phyloP scores from a whole-genome alignment of 345 rosid species.

The Diplotaxis tenuifolia region DNA sequence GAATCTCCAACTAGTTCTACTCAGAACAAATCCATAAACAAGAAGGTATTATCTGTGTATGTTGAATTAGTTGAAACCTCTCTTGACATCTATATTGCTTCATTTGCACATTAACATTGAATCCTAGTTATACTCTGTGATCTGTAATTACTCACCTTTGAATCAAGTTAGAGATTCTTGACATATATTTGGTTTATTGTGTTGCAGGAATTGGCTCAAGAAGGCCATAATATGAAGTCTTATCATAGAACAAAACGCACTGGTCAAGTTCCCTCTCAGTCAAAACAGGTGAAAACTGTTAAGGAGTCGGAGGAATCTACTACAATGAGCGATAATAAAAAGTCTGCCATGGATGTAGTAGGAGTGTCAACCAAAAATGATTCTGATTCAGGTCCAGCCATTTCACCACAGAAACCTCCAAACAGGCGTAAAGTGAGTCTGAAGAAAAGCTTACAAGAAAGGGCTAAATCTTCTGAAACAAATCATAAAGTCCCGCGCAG shows the following conservation, averaged over 20 bases:
- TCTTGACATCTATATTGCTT: slow-evolving; percentile 12
- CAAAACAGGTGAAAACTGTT: slow-evolving; percentile 48
- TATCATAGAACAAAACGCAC: slow-evolving; percentile 42
- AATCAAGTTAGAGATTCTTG: neutral
- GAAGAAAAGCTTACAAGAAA: slow-evolving; percentile 47
- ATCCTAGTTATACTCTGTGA: slow-evolving; percentile 17
- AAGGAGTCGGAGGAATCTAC: slow-evolving; percentile 42
- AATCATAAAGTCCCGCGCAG: slow-evolving; percentile 41
- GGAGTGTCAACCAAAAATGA: slow-evolving; percentile 41
- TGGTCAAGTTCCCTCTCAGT: slow-evolving; percentile 44
- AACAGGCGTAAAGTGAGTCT: slow-evolving; percentile 66
- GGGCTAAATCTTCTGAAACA: slow-evolving; percentile 42
- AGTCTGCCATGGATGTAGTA: slow-evolving; percentile 36
- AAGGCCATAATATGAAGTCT: slow-evolving; percentile 36
- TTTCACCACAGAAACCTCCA: slow-evolving; percentile 40
- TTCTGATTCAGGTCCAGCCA: slow-evolving; percentile 46
- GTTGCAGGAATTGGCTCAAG: slow-evolving; percentile 48
- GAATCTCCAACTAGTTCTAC: slow-evolving; percentile 42
- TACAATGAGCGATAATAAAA: slow-evolving; percentile 44
- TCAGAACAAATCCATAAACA: slow-evolving; percentile 36
- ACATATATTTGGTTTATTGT: slow-evolving; percentile 15
- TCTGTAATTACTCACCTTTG: neutral
- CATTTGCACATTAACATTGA: neutral
- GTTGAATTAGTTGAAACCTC: neutral
- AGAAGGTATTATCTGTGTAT: slow-evolving; percentile 46